Evolutionary conservation across 2,329 filamentous ascomycete species (phyloP).

Genomic region (Bipolaris sorokiniana): DNA sequence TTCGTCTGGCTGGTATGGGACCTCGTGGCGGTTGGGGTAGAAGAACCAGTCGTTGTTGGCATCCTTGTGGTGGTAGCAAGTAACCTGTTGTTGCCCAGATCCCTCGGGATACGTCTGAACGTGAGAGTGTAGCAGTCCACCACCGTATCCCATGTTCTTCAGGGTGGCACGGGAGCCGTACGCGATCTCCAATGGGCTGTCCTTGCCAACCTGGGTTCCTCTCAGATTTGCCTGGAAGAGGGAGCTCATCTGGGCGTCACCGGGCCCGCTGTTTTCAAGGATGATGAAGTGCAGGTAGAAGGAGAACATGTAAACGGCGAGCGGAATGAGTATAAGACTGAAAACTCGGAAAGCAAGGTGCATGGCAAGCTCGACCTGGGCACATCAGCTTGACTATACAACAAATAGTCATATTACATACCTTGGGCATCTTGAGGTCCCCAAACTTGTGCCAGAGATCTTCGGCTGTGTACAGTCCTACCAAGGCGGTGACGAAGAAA

Average conservation of each 20-base stretch:
- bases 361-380: constrained; percentile 68
- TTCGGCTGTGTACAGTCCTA: constrained; percentile 93
- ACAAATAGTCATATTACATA: constrained; percentile 42
- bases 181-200: constrained; percentile 91
- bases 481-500: constrained; percentile 91
- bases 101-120: constrained; percentile 95
- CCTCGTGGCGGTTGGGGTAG: constrained; percentile 84
- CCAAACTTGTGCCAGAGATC: constrained; percentile 99
- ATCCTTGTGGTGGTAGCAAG: constrained; percentile 99
- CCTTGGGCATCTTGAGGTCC: constrained; percentile 86
- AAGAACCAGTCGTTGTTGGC: constrained; percentile 99
- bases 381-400: constrained; percentile 24
- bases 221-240: constrained; percentile 96
- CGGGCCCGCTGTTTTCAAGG: constrained; percentile 89
- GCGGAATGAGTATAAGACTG: constrained; percentile 85
- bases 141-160: constrained; percentile 99
- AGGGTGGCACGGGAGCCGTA: constrained; percentile 87
- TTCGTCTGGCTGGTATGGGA: constrained; percentile 73
- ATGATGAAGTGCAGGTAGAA: constrained; percentile 96
- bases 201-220: constrained; percentile 91
- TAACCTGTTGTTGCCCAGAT: constrained; percentile 92
- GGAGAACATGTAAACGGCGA: constrained; percentile 92
- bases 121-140: constrained; percentile 94
- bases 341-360: constrained; percentile 82
- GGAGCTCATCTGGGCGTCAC: constrained; percentile 99